Evolutionary conservation across 306 rosid species (phyloP), one percentile per base, ranked within the genome.

Genomic region (Pyrus bretschneideri): DNA sequence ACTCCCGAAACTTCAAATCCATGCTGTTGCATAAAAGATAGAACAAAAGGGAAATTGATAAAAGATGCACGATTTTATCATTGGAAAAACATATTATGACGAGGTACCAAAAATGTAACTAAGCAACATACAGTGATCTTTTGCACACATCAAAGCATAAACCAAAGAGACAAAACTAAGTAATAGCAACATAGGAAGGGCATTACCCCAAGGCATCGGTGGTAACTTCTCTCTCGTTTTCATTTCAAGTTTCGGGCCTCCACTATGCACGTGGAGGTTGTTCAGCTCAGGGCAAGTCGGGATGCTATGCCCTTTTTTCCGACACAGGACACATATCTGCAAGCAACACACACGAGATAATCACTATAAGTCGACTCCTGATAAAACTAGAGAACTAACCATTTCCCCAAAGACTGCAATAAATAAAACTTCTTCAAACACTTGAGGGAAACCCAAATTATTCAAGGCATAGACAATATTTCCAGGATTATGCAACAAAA

Each of bases 251-350:
- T 9, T 40, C 3, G 45, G 45, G 45, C 9, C 35, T 13, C 52
- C 27, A 23, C 31, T 4, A 5, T 0, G 25, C 62, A n/a, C 4
- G n/a, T 57, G 9, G 13, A 19, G 11, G 62, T 67, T 29, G 30
- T 10, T 31, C 52, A 73, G 40, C 57, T 23, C 40, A 25, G 68
- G 68, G 68, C 76, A 73, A 35, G 38, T 40, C 2, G 68, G 18
- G 23, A 73, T 73, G 25, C 29, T 6, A 58, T 73, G 76, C 18
- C 57, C 67, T 4, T 9, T 73, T 58, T 27, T 4, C 29, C 76
- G 55, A 40, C 76, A 73, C 23, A 73, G 23, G 27, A 73, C 76
- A 59, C 76, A 73, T 59, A 73, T 62, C 76, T 73, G 68, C 57
- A 73, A 22, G 68, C 76, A 73, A 17, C 68, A 72, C 38, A 58